Base-by-base conservation (phyloP, 148 eudicot genomes). In the Euryodendron excelsum region DNA sequence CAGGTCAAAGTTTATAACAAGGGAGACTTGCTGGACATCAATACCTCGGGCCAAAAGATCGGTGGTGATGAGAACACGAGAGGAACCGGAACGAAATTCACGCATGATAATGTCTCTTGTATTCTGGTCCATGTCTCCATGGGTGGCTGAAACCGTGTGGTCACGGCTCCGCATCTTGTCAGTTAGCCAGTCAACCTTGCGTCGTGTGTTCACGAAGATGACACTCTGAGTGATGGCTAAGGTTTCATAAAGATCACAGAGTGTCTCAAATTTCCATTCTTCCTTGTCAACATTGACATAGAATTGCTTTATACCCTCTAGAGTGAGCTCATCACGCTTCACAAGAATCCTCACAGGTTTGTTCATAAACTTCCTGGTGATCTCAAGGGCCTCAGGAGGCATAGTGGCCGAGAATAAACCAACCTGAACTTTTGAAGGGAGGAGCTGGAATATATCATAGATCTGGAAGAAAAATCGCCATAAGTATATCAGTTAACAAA, bases 31-130 rank as follows among this genome's bases (percentile, higher is more conserved):
- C 77, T 89, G 94, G 45, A 91, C 94, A 85, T 91, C 94, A 31
- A 91, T 91, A 84, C 94, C 94, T 86, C 94, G 91, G 17, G 94
- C 94, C 56, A 91, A 58, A 58, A 91, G 88, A 80, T 91, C 94
- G 23, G 94, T 91, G 65, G 94, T 87, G 31, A 91, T 89, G 52
- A 91, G 91, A 34, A 91, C 92, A 71, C 92, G 89, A 13, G 94
- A 91, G 2, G 94, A 91, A 2, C 94, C 94, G 9, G 94, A 91
- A 0, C 94, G 87, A 70, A 91, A 91, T 62, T 91, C 94, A 7
- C 91, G 83, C 94, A 91, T 91, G n/a, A n/a, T n/a, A n/a, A n/a
- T n/a, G n/a, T n/a, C n/a, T n/a, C n/a, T n/a, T n/a, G n/a, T n/a
- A n/a, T n/a, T n/a, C n/a, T n/a, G n/a, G n/a, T n/a, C n/a, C n/a